Conservation (phyloP, 208 protist genomes). For the Tritrichomonas musculus region DNA sequence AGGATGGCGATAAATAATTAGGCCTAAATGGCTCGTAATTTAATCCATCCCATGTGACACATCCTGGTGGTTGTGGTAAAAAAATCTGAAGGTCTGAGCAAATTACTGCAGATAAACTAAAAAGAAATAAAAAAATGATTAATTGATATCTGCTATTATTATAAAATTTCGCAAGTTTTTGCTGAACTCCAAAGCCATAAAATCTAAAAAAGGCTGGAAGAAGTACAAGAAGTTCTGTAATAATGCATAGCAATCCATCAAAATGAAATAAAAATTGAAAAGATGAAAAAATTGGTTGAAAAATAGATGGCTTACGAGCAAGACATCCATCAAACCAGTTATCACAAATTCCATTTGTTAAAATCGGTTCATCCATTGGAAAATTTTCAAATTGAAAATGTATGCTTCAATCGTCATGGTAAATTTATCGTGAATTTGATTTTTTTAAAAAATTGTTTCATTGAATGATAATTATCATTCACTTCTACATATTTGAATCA, state of each 20-base stretch:
- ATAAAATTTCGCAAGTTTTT: neutral
- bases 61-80: neutral
- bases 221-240: neutral
- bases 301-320: neutral
- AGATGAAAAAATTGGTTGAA: neutral
- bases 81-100: neutral
- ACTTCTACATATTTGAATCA: too few relatives aligned
- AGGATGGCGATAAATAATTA: neutral
- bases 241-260: neutral
- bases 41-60: neutral
- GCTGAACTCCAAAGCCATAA: neutral
- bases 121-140: neutral
- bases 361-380: neutral
- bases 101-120: neutral
- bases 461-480: too few relatives aligned
- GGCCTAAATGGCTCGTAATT: neutral
- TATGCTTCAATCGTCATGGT: too few relatives aligned
- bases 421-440: too few relatives aligned
- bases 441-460: too few relatives aligned
- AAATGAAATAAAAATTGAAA: constrained; percentile 14
- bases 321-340: neutral
- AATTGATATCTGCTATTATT: neutral
- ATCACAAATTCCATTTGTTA: neutral
- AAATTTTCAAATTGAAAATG: too few relatives aligned
- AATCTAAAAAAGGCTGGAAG: constrained; percentile 8